Base-by-base conservation (phyloP, 2,329 filamentous ascomycete genomes). In the Colletotrichum higginsianum region DNA sequence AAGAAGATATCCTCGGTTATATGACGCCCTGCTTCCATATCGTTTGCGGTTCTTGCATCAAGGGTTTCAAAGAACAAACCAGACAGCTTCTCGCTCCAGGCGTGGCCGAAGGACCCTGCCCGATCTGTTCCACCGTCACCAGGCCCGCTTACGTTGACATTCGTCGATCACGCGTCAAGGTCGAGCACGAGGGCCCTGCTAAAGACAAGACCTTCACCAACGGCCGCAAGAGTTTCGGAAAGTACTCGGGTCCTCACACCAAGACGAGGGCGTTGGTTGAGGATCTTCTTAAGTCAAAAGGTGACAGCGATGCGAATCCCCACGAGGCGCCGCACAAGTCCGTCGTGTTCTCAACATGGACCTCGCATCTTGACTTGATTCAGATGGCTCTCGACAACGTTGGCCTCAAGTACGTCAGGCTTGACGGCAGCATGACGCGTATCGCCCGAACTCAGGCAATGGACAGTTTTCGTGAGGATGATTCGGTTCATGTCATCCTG, bases 291-390 rank as follows among this genome's bases (percentile, higher is more conserved):
- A 85, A 86, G 61, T 90, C 90, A 62, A 89, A 90, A 68, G 85
- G 85, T 0, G 89, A 92, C 78, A 94, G 90, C 71, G 86, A 88
- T 47, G 84, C 83, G 0, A 85, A 89, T 12, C 89, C 90, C 0
- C 83, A 88, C 13, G 90, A 95, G 77, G 88, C 90, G 0, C 95
- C 95, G 0, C 93, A 94, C 82, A 98, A 98, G 80, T 96, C 94
- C 35, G 95, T 99, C 16, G 91, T 99, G 8, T 98, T 98, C 82
- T 98, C 95, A 0, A 92, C 92, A n/a, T 98, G 96, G 95, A 98
- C 96, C 0, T 92, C 93, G 0, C 95, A 98, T 79, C 89, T 99
- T 18, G 95, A 98, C 79, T 89, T 99, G 23, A 97, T 99, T 75
- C 91, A 96, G 78, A 87, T 94, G 61, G 96, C 95, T 0, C 87